phyloP scores from a whole-genome alignment of 768 basidiomycete genomes.

The Ephemerocybe angulata region DNA sequence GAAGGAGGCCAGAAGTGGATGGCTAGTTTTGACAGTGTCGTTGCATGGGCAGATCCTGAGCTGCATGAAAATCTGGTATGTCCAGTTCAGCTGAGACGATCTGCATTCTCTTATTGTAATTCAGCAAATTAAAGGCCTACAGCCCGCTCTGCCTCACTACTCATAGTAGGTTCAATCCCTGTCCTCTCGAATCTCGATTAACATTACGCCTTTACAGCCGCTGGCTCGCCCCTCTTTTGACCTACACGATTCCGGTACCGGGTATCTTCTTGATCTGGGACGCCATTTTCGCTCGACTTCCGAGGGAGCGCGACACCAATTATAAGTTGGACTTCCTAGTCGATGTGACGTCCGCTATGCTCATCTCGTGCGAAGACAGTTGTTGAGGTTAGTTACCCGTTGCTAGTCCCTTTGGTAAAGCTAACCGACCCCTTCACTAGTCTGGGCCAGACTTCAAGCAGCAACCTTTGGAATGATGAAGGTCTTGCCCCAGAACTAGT shows the following conservation, averaged over 20 bases:
- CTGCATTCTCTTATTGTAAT: constrained; percentile 5
- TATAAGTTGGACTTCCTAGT: constrained; percentile 68
- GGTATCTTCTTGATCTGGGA: constrained; percentile 69
- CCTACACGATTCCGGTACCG: constrained; percentile 66
- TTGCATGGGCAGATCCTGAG: constrained; percentile 63
- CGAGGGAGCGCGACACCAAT: constrained; percentile 50
- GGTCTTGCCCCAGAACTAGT: constrained; percentile 13
- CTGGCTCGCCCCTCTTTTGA: constrained; percentile 69
- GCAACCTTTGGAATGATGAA: constrained; percentile 56
- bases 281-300: constrained; percentile 57
- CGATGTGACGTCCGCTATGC: constrained; percentile 67
- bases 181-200: neutral
- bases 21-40: constrained; percentile 53
- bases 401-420: constrained; percentile 21
- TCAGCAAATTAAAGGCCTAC: constrained; percentile 62
- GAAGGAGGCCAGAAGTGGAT: constrained; percentile 62
- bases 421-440: no score
- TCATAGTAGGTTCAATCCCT: constrained; percentile 55
- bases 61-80: constrained; percentile 58
- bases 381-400: neutral
- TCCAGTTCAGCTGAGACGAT: neutral
- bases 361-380: constrained; percentile 47
- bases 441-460: constrained; percentile 30
- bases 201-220: constrained; percentile 40
- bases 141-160: constrained; percentile 72